phyloP scores from a whole-genome alignment of 495 filamentous ascomycete genomes.

The Aspergillus hancockii region DNA sequence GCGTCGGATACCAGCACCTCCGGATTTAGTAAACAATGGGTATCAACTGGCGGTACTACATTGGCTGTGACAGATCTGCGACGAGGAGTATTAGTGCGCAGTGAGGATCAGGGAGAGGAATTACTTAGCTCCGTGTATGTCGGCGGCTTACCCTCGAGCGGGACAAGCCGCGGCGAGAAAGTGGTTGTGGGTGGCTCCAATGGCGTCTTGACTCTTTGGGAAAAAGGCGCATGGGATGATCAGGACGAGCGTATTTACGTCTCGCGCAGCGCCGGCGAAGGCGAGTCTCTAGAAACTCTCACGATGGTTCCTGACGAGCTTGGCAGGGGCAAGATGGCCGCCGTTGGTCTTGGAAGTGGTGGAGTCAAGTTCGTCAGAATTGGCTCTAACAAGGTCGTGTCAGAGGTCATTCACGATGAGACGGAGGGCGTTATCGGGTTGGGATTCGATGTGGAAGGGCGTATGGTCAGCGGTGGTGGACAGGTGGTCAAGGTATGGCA shows the following conservation, averaged over 20 bases:
- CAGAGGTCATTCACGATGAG: slow-evolving; percentile 74
- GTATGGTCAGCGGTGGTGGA: slow-evolving; percentile 86
- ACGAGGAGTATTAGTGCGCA: slow-evolving; percentile 75
- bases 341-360: slow-evolving; percentile 77
- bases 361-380: slow-evolving; percentile 55
- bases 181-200: slow-evolving; percentile 75
- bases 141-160: slow-evolving; percentile 61
- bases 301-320: slow-evolving; percentile 64
- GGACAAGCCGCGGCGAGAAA: slow-evolving; percentile 68
- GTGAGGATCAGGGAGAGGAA: slow-evolving; percentile 94
- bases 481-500: slow-evolving; percentile 84
- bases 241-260: slow-evolving; percentile 85
- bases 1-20: slow-evolving; percentile 74
- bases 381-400: slow-evolving; percentile 59
- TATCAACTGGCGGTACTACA: slow-evolving; percentile 87
- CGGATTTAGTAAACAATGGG: slow-evolving; percentile 88
- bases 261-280: slow-evolving; percentile 52
- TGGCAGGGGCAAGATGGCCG: slow-evolving; percentile 66
- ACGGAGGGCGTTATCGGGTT: slow-evolving; percentile 77
- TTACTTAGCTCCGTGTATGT: slow-evolving; percentile 77
- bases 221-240: slow-evolving; percentile 90
- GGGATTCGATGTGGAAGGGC: slow-evolving; percentile 77
- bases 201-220: slow-evolving; percentile 89
- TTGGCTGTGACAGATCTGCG: slow-evolving; percentile 86
- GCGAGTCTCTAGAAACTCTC: slow-evolving; percentile 73